Evolutionary conservation across 257 asterid genomes (phyloP).

Genomic region (Nicotiana sylvestris): DNA sequence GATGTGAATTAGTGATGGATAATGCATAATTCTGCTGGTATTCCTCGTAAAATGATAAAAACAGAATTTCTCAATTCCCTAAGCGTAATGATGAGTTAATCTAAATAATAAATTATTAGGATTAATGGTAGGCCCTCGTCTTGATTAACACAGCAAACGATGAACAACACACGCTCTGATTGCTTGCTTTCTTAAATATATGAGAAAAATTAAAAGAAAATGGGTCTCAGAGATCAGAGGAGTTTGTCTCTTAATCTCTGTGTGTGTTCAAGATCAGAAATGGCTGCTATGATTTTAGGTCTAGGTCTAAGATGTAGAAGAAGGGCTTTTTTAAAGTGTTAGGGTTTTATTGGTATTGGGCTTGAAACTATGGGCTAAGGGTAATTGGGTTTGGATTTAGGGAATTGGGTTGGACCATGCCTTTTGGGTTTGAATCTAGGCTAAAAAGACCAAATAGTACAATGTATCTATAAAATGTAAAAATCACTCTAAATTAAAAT

Average conservation of each 20-base stretch:
- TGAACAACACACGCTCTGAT: slow-evolving; percentile 21
- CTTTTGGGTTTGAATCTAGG: too few species aligned
- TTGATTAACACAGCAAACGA: neutral
- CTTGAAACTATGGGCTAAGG: too few species aligned
- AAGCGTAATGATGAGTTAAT: slow-evolving; percentile 38
- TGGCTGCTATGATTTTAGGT: too few species aligned
- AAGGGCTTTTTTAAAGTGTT: too few species aligned
- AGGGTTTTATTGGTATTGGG: too few species aligned
- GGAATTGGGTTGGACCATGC: too few species aligned
- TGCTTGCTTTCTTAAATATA: neutral
- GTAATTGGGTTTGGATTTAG: too few species aligned
- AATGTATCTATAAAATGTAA: too few species aligned
- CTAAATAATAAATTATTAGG: slow-evolving; percentile 30
- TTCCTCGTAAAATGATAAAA: slow-evolving; percentile 21
- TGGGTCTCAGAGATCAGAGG: slow-evolving; percentile 19
- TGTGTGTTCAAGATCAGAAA: too few species aligned
- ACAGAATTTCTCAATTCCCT: slow-evolving; percentile 5
- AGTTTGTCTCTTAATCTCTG: slow-evolving; percentile 1
- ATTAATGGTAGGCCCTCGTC: slow-evolving; percentile 38
- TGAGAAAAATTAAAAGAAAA: neutral
- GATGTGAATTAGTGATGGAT: slow-evolving; percentile 28
- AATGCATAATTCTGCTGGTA: slow-evolving; percentile 52
- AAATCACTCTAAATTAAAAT: too few species aligned
- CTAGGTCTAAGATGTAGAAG: too few species aligned
- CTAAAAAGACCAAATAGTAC: too few species aligned